Evolutionary conservation across 140 eudicot species (phyloP).

Genomic region (Anethum foeniculum): DNA sequence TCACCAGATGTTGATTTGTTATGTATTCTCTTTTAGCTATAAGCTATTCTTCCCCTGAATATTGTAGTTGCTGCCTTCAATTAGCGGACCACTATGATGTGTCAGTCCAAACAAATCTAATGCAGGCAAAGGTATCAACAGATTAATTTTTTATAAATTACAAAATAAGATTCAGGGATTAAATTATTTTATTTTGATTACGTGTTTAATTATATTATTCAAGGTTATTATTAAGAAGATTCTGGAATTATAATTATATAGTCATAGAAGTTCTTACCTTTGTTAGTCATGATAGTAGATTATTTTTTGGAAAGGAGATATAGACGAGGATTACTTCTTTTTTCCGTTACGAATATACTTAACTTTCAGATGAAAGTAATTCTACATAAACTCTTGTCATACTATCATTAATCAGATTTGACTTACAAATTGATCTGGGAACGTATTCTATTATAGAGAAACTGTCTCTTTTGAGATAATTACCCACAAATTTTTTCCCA

Average conservation of each 20-base stretch:
- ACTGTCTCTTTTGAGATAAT: not conserved
- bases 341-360: not conserved
- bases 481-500: not conserved
- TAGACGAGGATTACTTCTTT: not conserved
- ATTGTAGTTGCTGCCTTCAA: not conserved
- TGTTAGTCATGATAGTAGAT: not conserved
- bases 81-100: not conserved
- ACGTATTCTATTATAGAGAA: not conserved
- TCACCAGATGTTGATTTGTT: not conserved
- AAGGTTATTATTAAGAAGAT: not conserved
- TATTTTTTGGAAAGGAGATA: not conserved
- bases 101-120: not conserved
- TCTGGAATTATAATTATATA: not conserved
- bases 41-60: not conserved
- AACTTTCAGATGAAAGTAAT: too few species aligned
- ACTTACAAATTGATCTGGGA: not conserved
- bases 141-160: too few species aligned
- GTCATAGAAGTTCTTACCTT: not conserved
- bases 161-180: not conserved
- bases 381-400: not conserved
- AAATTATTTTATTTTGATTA: too few species aligned
- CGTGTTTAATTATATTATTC: not conserved
- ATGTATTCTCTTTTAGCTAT: not conserved
- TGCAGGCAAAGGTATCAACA: not conserved
- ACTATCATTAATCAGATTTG: not conserved